Base-by-base conservation (phyloP, 2,329 filamentous ascomycete species). In the Emericellopsis cladophorae region DNA sequence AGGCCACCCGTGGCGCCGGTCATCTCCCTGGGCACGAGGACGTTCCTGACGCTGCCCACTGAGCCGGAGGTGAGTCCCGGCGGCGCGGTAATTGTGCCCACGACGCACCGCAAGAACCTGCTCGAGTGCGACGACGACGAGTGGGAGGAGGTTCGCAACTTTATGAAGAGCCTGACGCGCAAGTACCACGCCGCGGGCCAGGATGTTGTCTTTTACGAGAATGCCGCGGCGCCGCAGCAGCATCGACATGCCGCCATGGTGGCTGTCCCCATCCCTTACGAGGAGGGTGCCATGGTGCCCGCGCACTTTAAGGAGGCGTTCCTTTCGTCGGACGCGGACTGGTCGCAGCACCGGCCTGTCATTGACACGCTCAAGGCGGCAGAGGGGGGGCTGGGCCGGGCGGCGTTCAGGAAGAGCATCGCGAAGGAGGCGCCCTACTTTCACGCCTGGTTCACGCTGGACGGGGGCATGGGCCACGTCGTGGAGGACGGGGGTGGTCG, bases 391-490 rank as follows among this genome's bases (percentile, higher is more conserved):
- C 59, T 87, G 46, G 92, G 90, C 1, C 84, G 84, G 53, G 61
- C 74, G 40, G 89, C 92, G 2, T 98, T 98, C 58, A 74, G 90
- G 1, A 73, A 79, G 42, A 82, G 75, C 16, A 68, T 98, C 45
- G 86, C 85, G 11, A 95, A 93, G 64, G 90, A 98, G 66, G 90
- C 93, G 84, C 90, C 93, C 0, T 98, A 98, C 59, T 98, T 98
- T 54, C 92, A 98, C 58, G 90, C 81, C 16, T 98, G 90, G 89
- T 96, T 96, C 56, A 76, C 79, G 40, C 66, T 98, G 1, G 89
- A 98, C 55, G 92, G 92, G 3, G 92, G 92, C 0, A 62, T 98
- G 48, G 92, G 87, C 0, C 92, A 98, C 58, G 70, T 98, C 8
- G 84, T 98, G 0, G 92, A 98, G 61, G 85, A 98, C 51, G 68